These are phyloP conservation scores for Citrus glauca DNA, from an alignment of 345 rosid genomes.

Conservation along the genomic window DNA sequence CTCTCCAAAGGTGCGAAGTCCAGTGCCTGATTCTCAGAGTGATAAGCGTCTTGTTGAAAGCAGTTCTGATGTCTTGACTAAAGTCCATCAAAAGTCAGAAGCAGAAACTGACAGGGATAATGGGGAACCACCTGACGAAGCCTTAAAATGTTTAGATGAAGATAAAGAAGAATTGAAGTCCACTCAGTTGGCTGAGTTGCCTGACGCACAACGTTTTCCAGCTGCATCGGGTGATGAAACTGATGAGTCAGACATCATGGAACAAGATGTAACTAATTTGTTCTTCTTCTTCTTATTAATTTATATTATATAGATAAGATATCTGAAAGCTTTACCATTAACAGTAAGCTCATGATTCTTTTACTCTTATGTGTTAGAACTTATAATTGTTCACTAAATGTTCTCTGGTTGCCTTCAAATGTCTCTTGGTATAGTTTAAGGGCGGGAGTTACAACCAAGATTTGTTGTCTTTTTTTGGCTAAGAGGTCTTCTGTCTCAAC, in stretches of 20 bases:
- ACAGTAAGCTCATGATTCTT: neutral
- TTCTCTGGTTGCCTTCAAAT: neutral
- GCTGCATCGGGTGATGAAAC: slow-evolving; percentile 58
- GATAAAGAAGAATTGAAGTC: slow-evolving; percentile 38
- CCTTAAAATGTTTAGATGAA: slow-evolving; percentile 24
- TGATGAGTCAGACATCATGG: slow-evolving; percentile 72
- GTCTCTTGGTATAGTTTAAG: neutral
- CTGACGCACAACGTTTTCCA: slow-evolving; percentile 30
- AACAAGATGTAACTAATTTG: slow-evolving; percentile 78
- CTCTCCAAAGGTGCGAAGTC: slow-evolving; percentile 22
- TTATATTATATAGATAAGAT: neutral
- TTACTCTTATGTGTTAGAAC: neutral
- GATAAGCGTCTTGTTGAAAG: slow-evolving; percentile 9
- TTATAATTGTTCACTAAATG: neutral
- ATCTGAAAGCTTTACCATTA: neutral
- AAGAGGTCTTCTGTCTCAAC: neutral
- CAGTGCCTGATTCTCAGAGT: slow-evolving; percentile 2
- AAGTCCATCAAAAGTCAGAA: slow-evolving; percentile 33
- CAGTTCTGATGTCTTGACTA: slow-evolving; percentile 18
- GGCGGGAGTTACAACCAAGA: neutral
- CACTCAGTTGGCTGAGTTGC: slow-evolving; percentile 27
- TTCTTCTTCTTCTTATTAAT: slow-evolving; percentile 9
- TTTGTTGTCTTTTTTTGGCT: neutral
- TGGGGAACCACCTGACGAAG: slow-evolving; percentile 28
- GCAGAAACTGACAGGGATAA: slow-evolving; percentile 24